Base-by-base conservation (phyloP, 805 yeast genomes). In the Suhomyces sp. region DNA sequence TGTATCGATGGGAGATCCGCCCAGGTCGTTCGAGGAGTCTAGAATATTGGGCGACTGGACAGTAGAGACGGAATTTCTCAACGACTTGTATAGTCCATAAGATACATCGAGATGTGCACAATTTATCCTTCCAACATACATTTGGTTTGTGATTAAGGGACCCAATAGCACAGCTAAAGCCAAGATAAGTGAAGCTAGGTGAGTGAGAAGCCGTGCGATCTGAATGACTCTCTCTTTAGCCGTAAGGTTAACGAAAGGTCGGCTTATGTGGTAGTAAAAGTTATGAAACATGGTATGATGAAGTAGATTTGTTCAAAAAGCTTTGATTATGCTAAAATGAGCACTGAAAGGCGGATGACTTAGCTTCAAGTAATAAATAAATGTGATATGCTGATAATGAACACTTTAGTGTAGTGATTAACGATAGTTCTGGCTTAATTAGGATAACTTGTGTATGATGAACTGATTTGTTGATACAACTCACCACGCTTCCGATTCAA, bases 101-200 rank as follows among this genome's bases (percentile, higher is more conserved):
- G 79, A 70, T 13, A 79, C 73, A 40, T 76, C 77, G 5, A 69
- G 53, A 44, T 74, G 79, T 4, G 73, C 65, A 39, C 79, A 76
- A 46, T 72, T 70, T 24, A 79, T 56, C 25, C 67, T 48, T 5
- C 65, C 60, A 7, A 70, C 48, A 42, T 54, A 58, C 10, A 39
- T 31, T 5, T 19, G 22, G 25, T 36, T 35, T 17, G 51, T 35
- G 9, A 47, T 19, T 3, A 50, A 28, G 4, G 70, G 69, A 3
- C 62, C 56, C 9, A 59, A 39, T 27, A 62, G 39, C 5, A 54
- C 34, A 6, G 47, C 41, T 6, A 64, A 33, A 4, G 55, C 38
- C 16, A 46, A 42, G 4, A 43, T 29, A 0, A 58, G 13, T 1
- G 64, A 35, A 2, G 37, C 14, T 11, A 48, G 6, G 3, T 56